Percentiles rank a stretch among this genome's conserved stretches.
Conservation (phyloP, 2,329 filamentous ascomycete genomes). For the Monosporascus sp. region DNA sequence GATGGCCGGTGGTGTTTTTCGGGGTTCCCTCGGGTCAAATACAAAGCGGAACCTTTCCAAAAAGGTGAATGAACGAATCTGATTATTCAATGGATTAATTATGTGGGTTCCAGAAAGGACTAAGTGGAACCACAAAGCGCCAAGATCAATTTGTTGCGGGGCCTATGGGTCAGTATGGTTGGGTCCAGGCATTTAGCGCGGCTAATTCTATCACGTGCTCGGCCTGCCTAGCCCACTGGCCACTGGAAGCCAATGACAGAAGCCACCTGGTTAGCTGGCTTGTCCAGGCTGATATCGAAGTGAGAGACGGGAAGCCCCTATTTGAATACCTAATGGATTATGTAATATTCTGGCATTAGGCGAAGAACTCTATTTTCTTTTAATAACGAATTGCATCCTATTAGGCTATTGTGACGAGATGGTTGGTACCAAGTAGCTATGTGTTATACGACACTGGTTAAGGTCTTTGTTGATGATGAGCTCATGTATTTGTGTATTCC, state of each 20-base stretch:
- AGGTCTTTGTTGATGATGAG: too few relatives aligned
- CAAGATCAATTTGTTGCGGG: neutral
- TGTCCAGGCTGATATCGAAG: neutral
- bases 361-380: too few relatives aligned
- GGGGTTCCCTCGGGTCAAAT: neutral
- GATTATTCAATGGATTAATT: neutral
- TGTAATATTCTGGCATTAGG: too few relatives aligned
- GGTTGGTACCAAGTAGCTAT: too few relatives aligned
- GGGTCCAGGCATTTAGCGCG: neutral
- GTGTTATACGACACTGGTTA: too few relatives aligned
- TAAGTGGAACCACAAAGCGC: neutral
- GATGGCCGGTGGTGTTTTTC: neutral
- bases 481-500: too few relatives aligned
- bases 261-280: neutral
- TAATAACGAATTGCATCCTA: too few relatives aligned
- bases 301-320: too few relatives aligned
- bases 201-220: neutral
- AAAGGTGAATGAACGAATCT: too few relatives aligned
- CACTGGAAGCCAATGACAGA: neutral
- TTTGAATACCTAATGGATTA: too few relatives aligned
- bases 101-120: neutral
- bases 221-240: neutral
- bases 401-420: too few relatives aligned
- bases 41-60: neutral
- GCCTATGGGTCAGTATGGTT: neutral